Evolutionary conservation across 23 red algal species (phyloP).

Genomic region (Gracilariopsis chorda): DNA sequence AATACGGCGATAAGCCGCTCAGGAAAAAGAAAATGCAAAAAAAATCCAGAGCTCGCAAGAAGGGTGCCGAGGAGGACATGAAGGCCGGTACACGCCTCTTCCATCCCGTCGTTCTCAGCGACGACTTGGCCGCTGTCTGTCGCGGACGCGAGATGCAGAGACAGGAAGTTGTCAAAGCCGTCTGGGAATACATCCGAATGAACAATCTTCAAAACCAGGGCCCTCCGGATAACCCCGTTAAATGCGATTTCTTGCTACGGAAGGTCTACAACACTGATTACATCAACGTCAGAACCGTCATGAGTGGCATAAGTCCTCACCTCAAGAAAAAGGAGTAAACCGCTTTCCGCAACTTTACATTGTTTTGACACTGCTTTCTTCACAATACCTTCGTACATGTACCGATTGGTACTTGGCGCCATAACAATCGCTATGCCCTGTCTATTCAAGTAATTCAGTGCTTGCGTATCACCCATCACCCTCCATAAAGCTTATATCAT

Average conservation of each 20-base stretch:
- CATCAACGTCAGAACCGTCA: slow-evolving; percentile 25
- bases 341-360: neutral
- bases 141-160: slow-evolving; percentile 36
- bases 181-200: slow-evolving; percentile 80
- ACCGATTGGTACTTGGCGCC: too few species aligned
- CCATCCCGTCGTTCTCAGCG: slow-evolving; percentile 31
- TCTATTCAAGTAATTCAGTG: too few species aligned
- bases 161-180: slow-evolving; percentile 62
- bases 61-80: neutral
- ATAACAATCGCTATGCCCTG: too few species aligned
- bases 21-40: slow-evolving; percentile 2
- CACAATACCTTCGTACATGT: too few species aligned
- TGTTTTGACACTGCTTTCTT: too few species aligned
- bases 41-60: neutral
- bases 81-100: slow-evolving; percentile 20
- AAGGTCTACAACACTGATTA: slow-evolving; percentile 52
- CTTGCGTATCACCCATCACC: too few species aligned
- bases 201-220: slow-evolving; percentile 54
- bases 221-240: neutral
- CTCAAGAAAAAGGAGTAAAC: slow-evolving; percentile 45
- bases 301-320: slow-evolving; percentile 49
- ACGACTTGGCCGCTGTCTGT: slow-evolving; percentile 52
- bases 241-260: slow-evolving; percentile 39
- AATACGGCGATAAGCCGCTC: neutral
- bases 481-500: too few species aligned